phyloP scores from a whole-genome alignment of 2,329 filamentous ascomycete species.

The Alternaria brassicae region DNA sequence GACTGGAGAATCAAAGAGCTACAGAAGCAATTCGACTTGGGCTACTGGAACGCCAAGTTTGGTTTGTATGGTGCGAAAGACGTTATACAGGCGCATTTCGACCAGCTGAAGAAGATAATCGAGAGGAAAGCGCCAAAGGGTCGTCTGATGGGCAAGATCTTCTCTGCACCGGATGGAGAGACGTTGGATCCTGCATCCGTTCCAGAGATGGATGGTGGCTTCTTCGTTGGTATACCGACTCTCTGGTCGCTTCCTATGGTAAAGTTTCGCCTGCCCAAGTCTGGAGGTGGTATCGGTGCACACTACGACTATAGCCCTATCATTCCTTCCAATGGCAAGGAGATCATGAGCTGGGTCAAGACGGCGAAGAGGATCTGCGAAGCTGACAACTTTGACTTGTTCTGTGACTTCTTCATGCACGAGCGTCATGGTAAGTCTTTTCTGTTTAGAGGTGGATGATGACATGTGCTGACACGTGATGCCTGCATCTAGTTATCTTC shows the following conservation, averaged over 20 bases:
- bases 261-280: conserved; percentile 40
- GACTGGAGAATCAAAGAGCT: conserved; percentile 56
- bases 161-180: conserved; percentile 49
- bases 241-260: conserved; percentile 45
- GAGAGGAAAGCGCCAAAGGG: conserved; percentile 49
- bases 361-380: conserved; percentile 54
- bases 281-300: conserved; percentile 38
- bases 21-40: conserved; percentile 52
- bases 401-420: conserved; percentile 60
- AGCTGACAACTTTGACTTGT: conserved; percentile 53
- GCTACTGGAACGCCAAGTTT: conserved; percentile 57
- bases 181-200: conserved; percentile 50
- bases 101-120: conserved; percentile 50
- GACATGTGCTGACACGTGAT: background rate
- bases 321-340: conserved; percentile 46
- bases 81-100: conserved; percentile 56
- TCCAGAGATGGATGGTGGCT: conserved; percentile 40
- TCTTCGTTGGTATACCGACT: conserved; percentile 42
- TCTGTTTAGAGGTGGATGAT: background rate
- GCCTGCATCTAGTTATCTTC: conserved; percentile 46
- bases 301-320: conserved; percentile 46
- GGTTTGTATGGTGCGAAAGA: conserved; percentile 54
- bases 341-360: conserved; percentile 53
- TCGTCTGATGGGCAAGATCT: conserved; percentile 49
- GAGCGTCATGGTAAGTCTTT: conserved; percentile 46